Evolutionary conservation across 768 basidiomycete species (phyloP).

Genomic region (Antrodiella citrinella): DNA sequence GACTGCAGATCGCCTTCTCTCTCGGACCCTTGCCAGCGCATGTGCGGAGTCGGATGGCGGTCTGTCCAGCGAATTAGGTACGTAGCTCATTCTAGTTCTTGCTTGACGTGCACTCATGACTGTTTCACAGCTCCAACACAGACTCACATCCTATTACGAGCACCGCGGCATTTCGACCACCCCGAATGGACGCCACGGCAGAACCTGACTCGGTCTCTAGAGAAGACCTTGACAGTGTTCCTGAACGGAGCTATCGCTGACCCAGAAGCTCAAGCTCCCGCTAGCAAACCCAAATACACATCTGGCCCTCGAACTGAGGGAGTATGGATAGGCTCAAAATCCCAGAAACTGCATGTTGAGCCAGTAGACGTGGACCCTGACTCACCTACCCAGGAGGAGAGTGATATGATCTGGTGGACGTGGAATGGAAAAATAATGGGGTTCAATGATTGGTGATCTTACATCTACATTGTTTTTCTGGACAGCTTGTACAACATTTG

Average conservation of each 20-base stretch:
- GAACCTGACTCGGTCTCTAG: slow-evolving; percentile 29
- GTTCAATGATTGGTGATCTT: slow-evolving; percentile 36
- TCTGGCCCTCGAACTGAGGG: slow-evolving; percentile 28
- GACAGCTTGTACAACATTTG: background rate
- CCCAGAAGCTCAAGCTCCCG: slow-evolving; percentile 18
- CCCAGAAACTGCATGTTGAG: background rate
- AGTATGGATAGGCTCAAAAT: slow-evolving; percentile 29
- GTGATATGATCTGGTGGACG: slow-evolving; percentile 45
- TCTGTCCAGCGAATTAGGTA: slow-evolving; percentile 34
- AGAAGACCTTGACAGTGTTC: slow-evolving; percentile 28
- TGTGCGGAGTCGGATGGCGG: slow-evolving; percentile 36
- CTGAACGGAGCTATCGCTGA: slow-evolving; percentile 16
- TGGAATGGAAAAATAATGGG: slow-evolving; percentile 42
- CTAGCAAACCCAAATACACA: slow-evolving; percentile 18
- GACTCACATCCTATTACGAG: slow-evolving; percentile 38
- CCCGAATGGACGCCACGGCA: slow-evolving; percentile 41
- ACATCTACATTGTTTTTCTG: background rate
- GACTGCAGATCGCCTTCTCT: slow-evolving; percentile 26
- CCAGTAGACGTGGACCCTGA: slow-evolving; percentile 3
- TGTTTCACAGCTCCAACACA: slow-evolving; percentile 35
- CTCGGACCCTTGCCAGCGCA: slow-evolving; percentile 37
- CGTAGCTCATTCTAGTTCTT: slow-evolving; percentile 4
- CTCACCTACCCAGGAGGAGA: slow-evolving; percentile 26
- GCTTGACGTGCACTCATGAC: background rate
- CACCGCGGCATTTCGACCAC: slow-evolving; percentile 38